Conservation (phyloP, 345 rosid species). For the Gynandropsis gynandra region DNA sequence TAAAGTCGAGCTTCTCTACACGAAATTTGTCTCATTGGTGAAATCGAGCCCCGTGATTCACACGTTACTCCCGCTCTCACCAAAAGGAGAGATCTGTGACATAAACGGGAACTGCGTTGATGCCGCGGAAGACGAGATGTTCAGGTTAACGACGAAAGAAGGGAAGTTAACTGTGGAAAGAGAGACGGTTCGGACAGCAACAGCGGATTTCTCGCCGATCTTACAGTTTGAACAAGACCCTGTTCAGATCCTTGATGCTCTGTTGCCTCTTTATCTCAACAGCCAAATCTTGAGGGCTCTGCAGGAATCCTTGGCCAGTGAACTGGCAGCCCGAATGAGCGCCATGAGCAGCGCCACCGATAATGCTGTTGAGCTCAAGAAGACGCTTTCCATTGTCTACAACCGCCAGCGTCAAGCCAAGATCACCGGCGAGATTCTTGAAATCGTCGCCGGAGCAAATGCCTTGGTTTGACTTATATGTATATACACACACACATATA, state of each 20-base stretch:
- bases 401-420: constrained; percentile 91
- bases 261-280: constrained; percentile 83
- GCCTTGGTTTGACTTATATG: constrained; percentile 34
- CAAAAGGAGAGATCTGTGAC: constrained; percentile 90
- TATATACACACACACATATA: no score
- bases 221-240: constrained; percentile 96
- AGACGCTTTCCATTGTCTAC: constrained; percentile 49
- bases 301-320: constrained; percentile 91
- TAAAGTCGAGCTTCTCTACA: constrained; percentile 89
- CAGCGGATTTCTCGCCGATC: constrained; percentile 60
- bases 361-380: constrained; percentile 73
- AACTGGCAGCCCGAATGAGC: constrained; percentile 90
- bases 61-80: constrained; percentile 80
- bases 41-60: constrained; percentile 85
- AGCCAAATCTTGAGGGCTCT: constrained; percentile 90
- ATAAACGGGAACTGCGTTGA: constrained; percentile 78
- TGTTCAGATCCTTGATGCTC: constrained; percentile 86
- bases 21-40: constrained; percentile 82
- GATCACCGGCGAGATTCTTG: constrained; percentile 91
- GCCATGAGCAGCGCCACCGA: constrained; percentile 92
- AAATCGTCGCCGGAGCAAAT: constrained; percentile 89
- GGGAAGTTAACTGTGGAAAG: constrained; percentile 87
- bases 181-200: constrained; percentile 49
- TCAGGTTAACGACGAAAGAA: constrained; percentile 84
- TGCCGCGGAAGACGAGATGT: constrained; percentile 90